Evolutionary conservation across 1,284 basidiomycete genomes (phyloP), one percentile per base, ranked within the genome.

Genomic region (Phylloporus sp.): DNA sequence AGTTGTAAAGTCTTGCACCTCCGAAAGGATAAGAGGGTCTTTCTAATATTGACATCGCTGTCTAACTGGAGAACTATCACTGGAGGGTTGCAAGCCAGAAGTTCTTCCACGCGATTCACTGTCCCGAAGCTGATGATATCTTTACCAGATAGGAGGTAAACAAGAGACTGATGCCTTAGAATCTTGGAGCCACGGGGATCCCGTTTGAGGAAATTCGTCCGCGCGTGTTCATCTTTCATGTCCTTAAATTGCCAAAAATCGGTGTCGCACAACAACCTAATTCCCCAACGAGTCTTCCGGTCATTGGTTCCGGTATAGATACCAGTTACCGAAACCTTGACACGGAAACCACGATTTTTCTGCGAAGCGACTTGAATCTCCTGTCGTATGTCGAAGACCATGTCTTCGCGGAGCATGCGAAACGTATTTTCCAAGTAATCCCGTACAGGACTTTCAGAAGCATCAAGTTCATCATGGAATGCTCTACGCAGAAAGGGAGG

Each of bases 371-470:
- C 80, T 60, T 84, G 81, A 7, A 89, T 65, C 72, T 90, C 89
- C 55, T 91, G 87, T 14, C 84, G 82, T 73, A 91, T 82, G 68
- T 91, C 88, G 64, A 85, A 82, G 4, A 91, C 68, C 87, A 91
- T 89, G 68, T 91, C 90, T 72, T 91, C 90, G 2, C 90, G 79
- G 19, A 90, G 77, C 37, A 91, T 80, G 4, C 90, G 85, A 70
- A 89, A 91, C 62, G 88, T 88, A 63, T 89, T 90, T 70, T 91
- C 90, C 19, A 91, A 76, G 68, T 91, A 85, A 4, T 80, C 80
- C 1, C 80, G 74, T 8, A 83, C 70, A 1, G 86, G 82, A 2
- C 70, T 73, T 1, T 78, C 74, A 32, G 78, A 79, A 0, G 78
- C 76, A 14, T 75, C 71, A 0, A 83, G 81, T 17, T 86, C 84